These are phyloP conservation scores for Candida fluviatilis DNA, from an alignment of 805 yeast genomes.

Conservation along the genomic window DNA sequence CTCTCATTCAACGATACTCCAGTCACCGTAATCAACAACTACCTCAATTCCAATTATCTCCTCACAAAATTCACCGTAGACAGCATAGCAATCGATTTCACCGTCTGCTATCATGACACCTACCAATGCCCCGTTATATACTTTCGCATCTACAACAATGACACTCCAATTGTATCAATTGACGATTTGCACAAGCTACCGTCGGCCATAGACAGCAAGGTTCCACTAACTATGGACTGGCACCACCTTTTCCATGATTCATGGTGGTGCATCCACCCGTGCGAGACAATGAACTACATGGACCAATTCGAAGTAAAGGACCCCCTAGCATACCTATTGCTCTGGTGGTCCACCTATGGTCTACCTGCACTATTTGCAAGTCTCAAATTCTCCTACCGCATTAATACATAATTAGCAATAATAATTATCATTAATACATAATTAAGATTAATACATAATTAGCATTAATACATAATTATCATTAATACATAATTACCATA, in stretches of 20 bases:
- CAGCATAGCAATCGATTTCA: conserved; percentile 15
- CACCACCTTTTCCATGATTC: conserved; percentile 14
- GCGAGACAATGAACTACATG: conserved; percentile 20
- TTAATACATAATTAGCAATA: no score
- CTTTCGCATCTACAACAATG: conserved; percentile 15
- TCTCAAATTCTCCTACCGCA: no score
- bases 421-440: no score
- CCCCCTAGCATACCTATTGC: conserved; percentile 12
- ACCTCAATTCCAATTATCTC: conserved; percentile 2
- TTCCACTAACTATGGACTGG: conserved; percentile 6
- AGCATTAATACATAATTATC: no score
- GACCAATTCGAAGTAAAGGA: conserved; percentile 8
- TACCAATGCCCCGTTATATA: conserved; percentile 29
- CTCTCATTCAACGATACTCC: not conserved
- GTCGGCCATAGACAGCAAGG: not conserved
- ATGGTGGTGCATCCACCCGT: conserved; percentile 29
- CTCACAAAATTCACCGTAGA: not conserved
- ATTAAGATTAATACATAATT: no score
- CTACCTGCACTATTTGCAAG: conserved; percentile 12
- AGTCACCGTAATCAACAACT: conserved; percentile 8
- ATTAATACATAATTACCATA: no score
- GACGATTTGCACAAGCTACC: not conserved
- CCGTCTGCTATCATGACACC: conserved; percentile 24
- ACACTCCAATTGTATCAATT: not conserved
- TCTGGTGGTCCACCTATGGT: conserved; percentile 24